These are phyloP conservation scores for Lathyrus aphaca DNA, from an alignment of 306 rosid species.

Conservation along the genomic window DNA sequence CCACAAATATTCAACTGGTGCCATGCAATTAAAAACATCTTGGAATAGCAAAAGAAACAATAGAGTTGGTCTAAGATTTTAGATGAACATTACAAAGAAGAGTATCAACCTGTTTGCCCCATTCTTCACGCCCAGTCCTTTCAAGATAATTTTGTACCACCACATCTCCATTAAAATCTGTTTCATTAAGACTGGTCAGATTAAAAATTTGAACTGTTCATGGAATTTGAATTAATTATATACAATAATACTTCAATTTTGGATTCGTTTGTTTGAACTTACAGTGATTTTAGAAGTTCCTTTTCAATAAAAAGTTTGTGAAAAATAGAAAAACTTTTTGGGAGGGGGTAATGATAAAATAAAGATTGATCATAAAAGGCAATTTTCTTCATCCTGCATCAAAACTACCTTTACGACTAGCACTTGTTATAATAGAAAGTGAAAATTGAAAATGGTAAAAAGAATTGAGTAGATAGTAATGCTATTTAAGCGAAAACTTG, in stretches of 20 bases:
- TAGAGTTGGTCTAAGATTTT: conserved; percentile 4
- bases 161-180: conserved; percentile 93
- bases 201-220: conserved; percentile 29
- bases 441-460: neutral
- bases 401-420: conserved; percentile 10
- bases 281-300: neutral
- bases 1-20: conserved; percentile 21
- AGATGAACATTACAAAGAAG: conserved; percentile 34
- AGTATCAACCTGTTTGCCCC: conserved; percentile 81
- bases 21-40: conserved; percentile 17
- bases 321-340: neutral
- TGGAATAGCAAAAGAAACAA: neutral
- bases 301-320: neutral
- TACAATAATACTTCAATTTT: neutral
- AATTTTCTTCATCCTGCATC: neutral
- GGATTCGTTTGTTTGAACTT: neutral
- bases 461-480: neutral
- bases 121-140: conserved; percentile 82
- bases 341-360: neutral
- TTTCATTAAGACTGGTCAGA: conserved; percentile 38
- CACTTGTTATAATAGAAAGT: conserved; percentile 1
- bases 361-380: neutral
- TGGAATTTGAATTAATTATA: conserved; percentile 12
- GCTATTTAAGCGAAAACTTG: conserved; percentile 8
- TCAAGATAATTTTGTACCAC: conserved; percentile 86